Percentiles rank a stretch among this genome's conserved stretches.
Conservation (phyloP, 352 stramenopile genomes). For the Blastocystis sp. region DNA sequence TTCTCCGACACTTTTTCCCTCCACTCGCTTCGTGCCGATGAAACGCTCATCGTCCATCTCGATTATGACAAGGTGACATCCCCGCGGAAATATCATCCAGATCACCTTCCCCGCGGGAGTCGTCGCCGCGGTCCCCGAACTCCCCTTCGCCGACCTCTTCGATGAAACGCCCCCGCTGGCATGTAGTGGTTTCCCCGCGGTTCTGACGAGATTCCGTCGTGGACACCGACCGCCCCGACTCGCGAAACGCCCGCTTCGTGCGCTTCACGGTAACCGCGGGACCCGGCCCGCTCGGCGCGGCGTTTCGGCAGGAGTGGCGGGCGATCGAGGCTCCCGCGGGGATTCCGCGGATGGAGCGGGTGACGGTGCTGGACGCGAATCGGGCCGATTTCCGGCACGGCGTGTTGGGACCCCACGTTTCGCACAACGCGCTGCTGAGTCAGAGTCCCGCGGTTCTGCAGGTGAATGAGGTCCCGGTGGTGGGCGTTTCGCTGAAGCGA, state of each 20-base stretch:
- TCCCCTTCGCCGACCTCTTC: background rate
- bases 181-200: background rate
- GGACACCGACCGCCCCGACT: background rate
- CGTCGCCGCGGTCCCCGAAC: background rate
- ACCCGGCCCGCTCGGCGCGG: background rate
- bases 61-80: slow-evolving; percentile 38
- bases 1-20: slow-evolving; percentile 5
- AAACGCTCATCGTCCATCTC: slow-evolving; percentile 1
- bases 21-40: background rate
- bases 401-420: background rate
- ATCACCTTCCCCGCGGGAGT: background rate
- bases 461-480: slow-evolving; percentile 32
- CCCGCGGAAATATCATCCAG: background rate
- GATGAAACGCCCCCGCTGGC: background rate
- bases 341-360: background rate
- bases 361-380: background rate
- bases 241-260: background rate
- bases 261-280: background rate
- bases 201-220: background rate
- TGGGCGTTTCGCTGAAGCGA: slow-evolving; percentile 9
- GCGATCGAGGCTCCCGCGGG: background rate
- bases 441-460: slow-evolving; percentile 22
- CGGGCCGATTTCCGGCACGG: background rate
- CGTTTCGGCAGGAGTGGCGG: background rate
- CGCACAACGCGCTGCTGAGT: background rate